A percentile compares a stretch with the other conserved stretches of the same genome.
These are phyloP conservation scores for Sporobolomyces roseus DNA, from an alignment of 768 basidiomycete species.

Conservation along the genomic window DNA sequence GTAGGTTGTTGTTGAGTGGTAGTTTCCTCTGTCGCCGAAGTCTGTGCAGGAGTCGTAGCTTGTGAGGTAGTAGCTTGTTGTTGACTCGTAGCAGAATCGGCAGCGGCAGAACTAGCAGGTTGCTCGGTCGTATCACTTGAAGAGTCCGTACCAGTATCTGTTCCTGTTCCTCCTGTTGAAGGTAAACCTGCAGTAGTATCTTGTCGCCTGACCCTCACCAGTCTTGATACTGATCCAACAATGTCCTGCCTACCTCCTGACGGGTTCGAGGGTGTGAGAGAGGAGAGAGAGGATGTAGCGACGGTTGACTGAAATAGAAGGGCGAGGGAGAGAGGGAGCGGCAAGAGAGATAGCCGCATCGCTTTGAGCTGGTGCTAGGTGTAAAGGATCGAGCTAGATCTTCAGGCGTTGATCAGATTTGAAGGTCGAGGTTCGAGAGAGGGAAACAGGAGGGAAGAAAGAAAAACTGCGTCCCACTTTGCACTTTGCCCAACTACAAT, in stretches of 20 bases:
- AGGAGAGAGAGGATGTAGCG: neutral
- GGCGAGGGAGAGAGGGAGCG: slow-evolving; percentile 12
- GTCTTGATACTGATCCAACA: neutral
- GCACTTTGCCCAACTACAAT: no score
- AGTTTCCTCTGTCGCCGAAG: neutral
- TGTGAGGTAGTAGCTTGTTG: neutral
- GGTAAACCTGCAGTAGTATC: neutral
- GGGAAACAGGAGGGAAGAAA: no score
- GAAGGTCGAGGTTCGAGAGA: neutral
- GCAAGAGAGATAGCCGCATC: slow-evolving; percentile 10
- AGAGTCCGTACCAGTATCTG: neutral
- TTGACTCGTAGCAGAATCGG: neutral
- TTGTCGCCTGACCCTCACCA: neutral
- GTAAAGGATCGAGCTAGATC: neutral
- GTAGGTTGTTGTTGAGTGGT: neutral
- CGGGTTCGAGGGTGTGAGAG: neutral
- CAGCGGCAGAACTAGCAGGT: no score
- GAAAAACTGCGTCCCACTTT: neutral
- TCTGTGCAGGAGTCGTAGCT: neutral
- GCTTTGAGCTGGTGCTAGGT: neutral
- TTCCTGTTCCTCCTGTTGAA: neutral
- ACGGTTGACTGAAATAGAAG: neutral
- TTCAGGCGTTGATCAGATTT: neutral
- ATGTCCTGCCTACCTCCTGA: neutral
- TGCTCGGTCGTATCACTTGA: no score